These are phyloP conservation scores for Globisporangium splendens DNA, from an alignment of 352 stramenopile genomes.

Conservation along the genomic window DNA sequence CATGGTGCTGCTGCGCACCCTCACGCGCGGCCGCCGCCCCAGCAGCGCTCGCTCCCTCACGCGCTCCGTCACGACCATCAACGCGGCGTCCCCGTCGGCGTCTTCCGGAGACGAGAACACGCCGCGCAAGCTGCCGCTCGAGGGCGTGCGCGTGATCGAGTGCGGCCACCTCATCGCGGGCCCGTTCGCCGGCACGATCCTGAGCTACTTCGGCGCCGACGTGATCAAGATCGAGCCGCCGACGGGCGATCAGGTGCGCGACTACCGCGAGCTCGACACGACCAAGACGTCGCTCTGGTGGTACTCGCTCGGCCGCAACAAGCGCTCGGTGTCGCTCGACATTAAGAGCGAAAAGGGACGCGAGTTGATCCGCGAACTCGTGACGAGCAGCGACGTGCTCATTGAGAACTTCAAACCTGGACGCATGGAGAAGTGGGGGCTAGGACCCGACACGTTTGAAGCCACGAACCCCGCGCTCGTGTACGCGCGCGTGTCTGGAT, in stretches of 20 bases:
- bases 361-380: constrained; percentile 66
- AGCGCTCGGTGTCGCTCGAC: constrained; percentile 80
- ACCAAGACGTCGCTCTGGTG: constrained; percentile 85
- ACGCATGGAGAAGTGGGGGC: constrained; percentile 85
- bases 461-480: constrained; percentile 75
- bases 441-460: constrained; percentile 74
- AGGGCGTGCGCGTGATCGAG: constrained; percentile 73
- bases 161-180: constrained; percentile 80
- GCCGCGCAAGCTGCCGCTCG: constrained; percentile 39
- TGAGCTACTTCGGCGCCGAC: constrained; percentile 88
- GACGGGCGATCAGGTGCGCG: constrained; percentile 78
- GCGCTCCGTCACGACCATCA: constrained; percentile 16
- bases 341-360: constrained; percentile 68
- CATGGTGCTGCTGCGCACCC: too few relatives aligned
- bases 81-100: neutral
- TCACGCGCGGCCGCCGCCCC: too few relatives aligned
- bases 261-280: constrained; percentile 71
- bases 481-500: constrained; percentile 82
- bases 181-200: constrained; percentile 77
- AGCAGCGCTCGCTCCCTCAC: neutral
- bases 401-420: constrained; percentile 89
- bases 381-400: constrained; percentile 74
- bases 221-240: constrained; percentile 90
- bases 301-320: constrained; percentile 88
- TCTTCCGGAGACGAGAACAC: neutral